Evolutionary conservation across 352 stramenopile genomes (phyloP).

Genomic region (Phytopythium cucurbitacearum): DNA sequence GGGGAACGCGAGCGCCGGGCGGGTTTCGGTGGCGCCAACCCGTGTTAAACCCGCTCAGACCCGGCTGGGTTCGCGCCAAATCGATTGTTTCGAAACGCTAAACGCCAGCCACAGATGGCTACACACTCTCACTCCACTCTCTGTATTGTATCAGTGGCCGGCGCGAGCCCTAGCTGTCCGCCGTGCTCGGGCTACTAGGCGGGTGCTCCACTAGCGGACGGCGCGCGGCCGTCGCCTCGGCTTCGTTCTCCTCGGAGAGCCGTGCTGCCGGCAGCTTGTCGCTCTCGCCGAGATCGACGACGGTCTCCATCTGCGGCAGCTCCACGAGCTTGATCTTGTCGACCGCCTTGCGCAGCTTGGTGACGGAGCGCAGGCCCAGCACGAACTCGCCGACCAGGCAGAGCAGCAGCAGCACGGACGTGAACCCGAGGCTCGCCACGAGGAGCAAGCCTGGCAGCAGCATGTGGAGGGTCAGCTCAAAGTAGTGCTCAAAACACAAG

Average conservation of each 20-base stretch:
- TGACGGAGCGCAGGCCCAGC: constrained; percentile 32
- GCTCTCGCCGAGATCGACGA: background rate
- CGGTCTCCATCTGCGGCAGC: constrained; percentile 26
- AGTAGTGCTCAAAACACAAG: too few species aligned
- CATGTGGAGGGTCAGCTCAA: too few species aligned
- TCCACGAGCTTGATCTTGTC: constrained; percentile 29
- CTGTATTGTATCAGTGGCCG: too few species aligned
- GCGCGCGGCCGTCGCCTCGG: background rate
- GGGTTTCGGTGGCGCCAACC: constrained; percentile 4
- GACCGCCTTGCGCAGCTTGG: constrained; percentile 27
- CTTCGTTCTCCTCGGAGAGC: background rate
- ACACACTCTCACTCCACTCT: too few species aligned
- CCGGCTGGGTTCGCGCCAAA: too few species aligned
- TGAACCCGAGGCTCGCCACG: constrained; percentile 36
- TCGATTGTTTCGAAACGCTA: too few species aligned
- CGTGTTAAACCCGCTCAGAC: background rate
- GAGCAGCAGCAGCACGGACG: constrained; percentile 33
- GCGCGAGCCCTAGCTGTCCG: too few species aligned
- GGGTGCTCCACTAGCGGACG: too few species aligned
- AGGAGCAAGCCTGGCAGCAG: constrained; percentile 24
- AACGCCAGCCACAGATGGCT: too few species aligned
- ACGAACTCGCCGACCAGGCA: constrained; percentile 45
- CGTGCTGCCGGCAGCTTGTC: background rate
- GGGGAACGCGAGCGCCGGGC: too few species aligned
- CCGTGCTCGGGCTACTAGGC: too few species aligned